Evolutionary conservation across 768 basidiomycete genomes (phyloP).

Genomic region (Pleurotus pulmonarius): DNA sequence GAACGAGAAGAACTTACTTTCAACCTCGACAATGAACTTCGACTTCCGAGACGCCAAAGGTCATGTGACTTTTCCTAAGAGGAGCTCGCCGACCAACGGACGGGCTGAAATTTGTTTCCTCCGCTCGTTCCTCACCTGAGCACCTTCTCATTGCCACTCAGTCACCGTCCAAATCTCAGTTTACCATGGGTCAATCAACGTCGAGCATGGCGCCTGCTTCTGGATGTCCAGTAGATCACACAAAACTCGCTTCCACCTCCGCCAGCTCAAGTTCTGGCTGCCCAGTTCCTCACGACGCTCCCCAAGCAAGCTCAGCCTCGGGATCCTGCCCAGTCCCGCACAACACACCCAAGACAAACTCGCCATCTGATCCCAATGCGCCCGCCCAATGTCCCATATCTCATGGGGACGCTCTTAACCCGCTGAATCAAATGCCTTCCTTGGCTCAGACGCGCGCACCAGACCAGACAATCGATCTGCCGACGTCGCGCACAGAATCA

Average conservation of each 20-base stretch:
- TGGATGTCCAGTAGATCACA: conserved; percentile 12
- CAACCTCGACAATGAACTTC: too few species aligned
- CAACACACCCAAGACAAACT: conserved; percentile 13
- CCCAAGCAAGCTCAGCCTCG: conserved; percentile 16
- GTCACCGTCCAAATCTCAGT: background rate
- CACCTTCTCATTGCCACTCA: background rate
- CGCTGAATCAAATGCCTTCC: conserved; percentile 85
- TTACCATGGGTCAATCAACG: conserved; percentile 2
- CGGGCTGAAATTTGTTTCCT: background rate
- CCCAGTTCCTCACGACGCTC: conserved; percentile 35
- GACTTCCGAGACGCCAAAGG: background rate
- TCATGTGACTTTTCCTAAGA: background rate
- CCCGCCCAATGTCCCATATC: conserved; percentile 62
- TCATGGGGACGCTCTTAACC: conserved; percentile 46
- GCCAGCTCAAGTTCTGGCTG: conserved; percentile 26
- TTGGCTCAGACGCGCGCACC: conserved; percentile 67
- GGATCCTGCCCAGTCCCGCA: conserved; percentile 41
- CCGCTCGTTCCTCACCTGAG: background rate
- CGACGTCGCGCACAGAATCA: conserved; percentile 72
- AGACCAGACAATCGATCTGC: conserved; percentile 55
- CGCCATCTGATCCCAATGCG: conserved; percentile 15
- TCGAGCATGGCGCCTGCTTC: background rate
- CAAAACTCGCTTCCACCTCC: conserved; percentile 12
- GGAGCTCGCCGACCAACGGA: background rate
- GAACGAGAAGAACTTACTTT: too few species aligned